A percentile compares a stretch with the other conserved stretches of the same genome.
These are phyloP conservation scores for Irpex lacteus DNA, from an alignment of 1,284 basidiomycete species.

Conservation along the genomic window DNA sequence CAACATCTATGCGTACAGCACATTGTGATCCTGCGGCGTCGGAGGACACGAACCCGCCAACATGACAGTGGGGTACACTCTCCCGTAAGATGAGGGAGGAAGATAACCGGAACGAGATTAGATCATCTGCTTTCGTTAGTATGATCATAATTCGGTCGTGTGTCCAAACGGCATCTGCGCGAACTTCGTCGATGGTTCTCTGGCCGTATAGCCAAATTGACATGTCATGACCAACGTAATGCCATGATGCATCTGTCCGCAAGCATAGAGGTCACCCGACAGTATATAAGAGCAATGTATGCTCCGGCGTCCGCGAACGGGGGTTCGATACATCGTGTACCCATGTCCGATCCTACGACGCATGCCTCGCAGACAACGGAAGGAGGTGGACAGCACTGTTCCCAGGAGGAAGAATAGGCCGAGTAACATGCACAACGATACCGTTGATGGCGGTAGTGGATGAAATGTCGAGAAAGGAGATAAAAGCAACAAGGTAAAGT, in stretches of 20 bases:
- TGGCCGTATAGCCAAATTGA: neutral
- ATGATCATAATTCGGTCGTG: neutral
- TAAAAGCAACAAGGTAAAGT: slow-evolving; percentile 4
- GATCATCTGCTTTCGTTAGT: neutral
- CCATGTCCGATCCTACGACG: neutral
- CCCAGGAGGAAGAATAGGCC: too few relatives aligned
- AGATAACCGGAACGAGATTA: neutral
- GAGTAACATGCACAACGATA: neutral
- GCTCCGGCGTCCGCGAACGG: neutral
- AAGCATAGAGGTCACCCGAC: neutral
- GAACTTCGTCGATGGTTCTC: neutral
- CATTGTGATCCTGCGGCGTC: neutral
- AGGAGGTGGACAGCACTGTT: too few relatives aligned
- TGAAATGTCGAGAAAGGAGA: neutral
- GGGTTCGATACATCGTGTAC: neutral
- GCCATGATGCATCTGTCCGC: neutral
- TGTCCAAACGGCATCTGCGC: neutral
- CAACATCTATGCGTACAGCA: neutral
- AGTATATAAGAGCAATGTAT: neutral
- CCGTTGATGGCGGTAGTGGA: neutral
- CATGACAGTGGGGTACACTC: neutral
- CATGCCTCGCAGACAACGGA: neutral
- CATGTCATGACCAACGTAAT: neutral
- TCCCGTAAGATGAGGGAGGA: neutral
- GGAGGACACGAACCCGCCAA: neutral